Base-by-base conservation (phyloP, 2,329 filamentous ascomycete genomes). In the Gyromitra esculenta region DNA sequence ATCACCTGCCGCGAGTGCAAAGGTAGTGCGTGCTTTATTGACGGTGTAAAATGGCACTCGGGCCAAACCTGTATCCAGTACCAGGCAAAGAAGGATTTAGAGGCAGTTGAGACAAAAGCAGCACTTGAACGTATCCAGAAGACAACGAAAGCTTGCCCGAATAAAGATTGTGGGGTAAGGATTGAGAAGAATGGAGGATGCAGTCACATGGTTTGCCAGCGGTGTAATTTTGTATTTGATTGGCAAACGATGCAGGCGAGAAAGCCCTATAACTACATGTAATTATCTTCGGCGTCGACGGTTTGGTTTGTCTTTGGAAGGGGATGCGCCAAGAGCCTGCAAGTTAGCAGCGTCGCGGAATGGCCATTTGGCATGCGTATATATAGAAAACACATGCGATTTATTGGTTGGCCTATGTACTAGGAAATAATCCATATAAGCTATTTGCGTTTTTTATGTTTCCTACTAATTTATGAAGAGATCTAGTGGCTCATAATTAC, bases 141-240 rank as follows among this genome's bases (percentile, higher is more conserved):
- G 39, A 9, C 15, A 2, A 54, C 71, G n/a, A 74, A 54, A 18
- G 21, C 54, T 43, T 76, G 74, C 7, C 69, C 69, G 52, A 41
- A 56, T 11, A 11, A 4, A 45, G 7, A 1, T 0, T 68, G 59
- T 43, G 68, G 73, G 13, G 39, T 73, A 0, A 54, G 69, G 11
- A 62, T 74, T 39, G 13, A 62, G 57, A 68, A 69, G 39, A 25
- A 11, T 35, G 54, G 54, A 5, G 71, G 71, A 11, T 73, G 71
- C 37, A n/a, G 43, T n/a, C 18, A 11, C 35, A 68, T 73, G 71
- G 21, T 0, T 3, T 73, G 71, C 11, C 1, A 1, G 9, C 62
- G 18, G 9, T 74, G 71, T 9, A 4, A 11, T 0, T 3, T 25
- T 13, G 2, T 7, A 1, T 74, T 74, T 18, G 13, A 5, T 18